A percentile compares a stretch with the other conserved stretches of the same genome.
Conservation (phyloP, 2,329 filamentous ascomycete species). For the Penicillium sp. region DNA sequence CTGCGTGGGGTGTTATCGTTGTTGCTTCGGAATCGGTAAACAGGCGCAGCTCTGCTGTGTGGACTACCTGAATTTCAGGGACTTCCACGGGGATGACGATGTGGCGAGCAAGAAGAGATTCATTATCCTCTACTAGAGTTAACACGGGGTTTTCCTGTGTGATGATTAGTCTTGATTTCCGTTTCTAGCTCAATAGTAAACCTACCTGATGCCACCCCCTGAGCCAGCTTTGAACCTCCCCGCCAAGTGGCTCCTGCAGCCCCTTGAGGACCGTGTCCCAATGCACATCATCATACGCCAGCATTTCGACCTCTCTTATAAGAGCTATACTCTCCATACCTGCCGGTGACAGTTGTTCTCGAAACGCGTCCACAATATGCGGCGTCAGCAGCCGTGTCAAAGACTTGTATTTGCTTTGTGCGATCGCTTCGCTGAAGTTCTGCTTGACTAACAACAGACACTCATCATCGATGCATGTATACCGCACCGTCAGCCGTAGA, state of each 20-base stretch:
- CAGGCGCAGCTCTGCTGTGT: slow-evolving; percentile 58
- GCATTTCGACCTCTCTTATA: slow-evolving; percentile 50
- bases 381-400: slow-evolving; percentile 51
- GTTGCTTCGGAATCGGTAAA: slow-evolving; percentile 12
- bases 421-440: slow-evolving; percentile 46
- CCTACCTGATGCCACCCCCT: slow-evolving; percentile 54
- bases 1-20: slow-evolving; percentile 20
- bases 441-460: slow-evolving; percentile 50
- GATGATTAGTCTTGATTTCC: not conserved
- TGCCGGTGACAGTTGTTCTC: slow-evolving; percentile 42
- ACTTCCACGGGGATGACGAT: slow-evolving; percentile 90
- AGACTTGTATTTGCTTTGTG: slow-evolving; percentile 42
- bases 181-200: not conserved
- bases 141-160: slow-evolving; percentile 32
- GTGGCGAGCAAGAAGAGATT: slow-evolving; percentile 48
- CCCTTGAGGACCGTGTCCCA: slow-evolving; percentile 53
- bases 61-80: slow-evolving; percentile 74
- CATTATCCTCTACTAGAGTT: slow-evolving; percentile 26
- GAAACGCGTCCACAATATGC: slow-evolving; percentile 46
- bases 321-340: slow-evolving; percentile 54
- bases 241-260: slow-evolving; percentile 43
- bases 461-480: slow-evolving; percentile 72
- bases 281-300: slow-evolving; percentile 48
- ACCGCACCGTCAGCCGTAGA: slow-evolving; percentile 64
- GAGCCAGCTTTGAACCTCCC: slow-evolving; percentile 50